Conservation (phyloP, 352 stramenopile species). For the Pythium coloratum region DNA sequence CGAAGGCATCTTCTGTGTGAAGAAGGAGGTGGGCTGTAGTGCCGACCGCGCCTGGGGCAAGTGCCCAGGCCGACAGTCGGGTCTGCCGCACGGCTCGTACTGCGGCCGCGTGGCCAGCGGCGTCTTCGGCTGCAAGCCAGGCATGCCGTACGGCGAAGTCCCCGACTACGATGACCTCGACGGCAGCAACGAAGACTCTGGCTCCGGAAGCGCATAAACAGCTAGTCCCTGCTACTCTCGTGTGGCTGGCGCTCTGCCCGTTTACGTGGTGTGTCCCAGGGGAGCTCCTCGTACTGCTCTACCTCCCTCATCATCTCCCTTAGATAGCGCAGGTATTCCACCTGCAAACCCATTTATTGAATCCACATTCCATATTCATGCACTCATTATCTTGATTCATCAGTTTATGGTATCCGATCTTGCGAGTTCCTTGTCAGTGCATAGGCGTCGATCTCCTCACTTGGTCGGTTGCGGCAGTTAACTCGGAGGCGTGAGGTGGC, state of each 20-base stretch:
- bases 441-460: not conserved
- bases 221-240: not conserved
- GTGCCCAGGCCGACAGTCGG: conserved; percentile 35
- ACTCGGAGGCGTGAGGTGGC: not conserved
- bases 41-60: conserved; percentile 23
- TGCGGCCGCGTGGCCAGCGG: conserved; percentile 28
- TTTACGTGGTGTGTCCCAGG: not conserved
- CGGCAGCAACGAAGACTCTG: not conserved
- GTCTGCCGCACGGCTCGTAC: conserved; percentile 37
- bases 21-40: conserved; percentile 26
- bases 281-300: not conserved
- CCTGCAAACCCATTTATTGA: not conserved
- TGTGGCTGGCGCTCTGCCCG: not conserved
- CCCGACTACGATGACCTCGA: conserved; percentile 14
- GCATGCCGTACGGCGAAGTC: conserved; percentile 15
- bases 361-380: not conserved
- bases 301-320: not conserved
- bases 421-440: not conserved
- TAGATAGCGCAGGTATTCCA: not conserved
- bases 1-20: conserved; percentile 37
- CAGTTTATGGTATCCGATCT: not conserved
- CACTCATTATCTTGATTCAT: not conserved
- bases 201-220: conserved; percentile 4
- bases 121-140: conserved; percentile 34
- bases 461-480: not conserved